phyloP scores from a whole-genome alignment of 192 early-diverging fungal genomes.

The Haplosporangium gracile region DNA sequence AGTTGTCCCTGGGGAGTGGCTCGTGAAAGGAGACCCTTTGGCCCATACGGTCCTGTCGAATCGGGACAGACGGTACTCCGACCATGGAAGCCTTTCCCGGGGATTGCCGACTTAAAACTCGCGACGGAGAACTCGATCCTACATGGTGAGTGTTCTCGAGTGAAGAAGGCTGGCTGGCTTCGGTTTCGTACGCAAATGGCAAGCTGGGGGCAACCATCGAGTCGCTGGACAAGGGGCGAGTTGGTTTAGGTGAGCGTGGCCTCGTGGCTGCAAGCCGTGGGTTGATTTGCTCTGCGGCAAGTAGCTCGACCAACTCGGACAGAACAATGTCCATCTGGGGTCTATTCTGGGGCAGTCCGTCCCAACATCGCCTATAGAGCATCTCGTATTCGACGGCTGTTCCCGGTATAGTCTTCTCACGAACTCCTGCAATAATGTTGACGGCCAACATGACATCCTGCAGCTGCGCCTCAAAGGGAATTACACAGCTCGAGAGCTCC shows the following conservation, averaged over 20 bases:
- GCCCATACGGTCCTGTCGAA: constrained; percentile 37
- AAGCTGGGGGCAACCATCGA: constrained; percentile 44
- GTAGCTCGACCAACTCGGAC: constrained; percentile 43
- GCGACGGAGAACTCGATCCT: constrained; percentile 2
- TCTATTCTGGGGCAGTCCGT: constrained; percentile 49
- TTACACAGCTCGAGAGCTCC: constrained; percentile 58
- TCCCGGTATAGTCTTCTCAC: constrained; percentile 56
- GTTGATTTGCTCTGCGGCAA: constrained; percentile 46
- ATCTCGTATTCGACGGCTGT: constrained; percentile 58
- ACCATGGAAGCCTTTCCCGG: constrained; percentile 34
- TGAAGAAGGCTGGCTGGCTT: constrained; percentile 15
- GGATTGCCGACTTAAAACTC: constrained; percentile 27
- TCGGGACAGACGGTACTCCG: constrained; percentile 31
- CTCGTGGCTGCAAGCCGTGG: constrained; percentile 30
- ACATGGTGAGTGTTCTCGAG: constrained; percentile 36
- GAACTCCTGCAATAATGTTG: constrained; percentile 53
- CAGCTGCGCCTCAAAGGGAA: constrained; percentile 52
- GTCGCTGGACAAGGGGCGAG: constrained; percentile 40
- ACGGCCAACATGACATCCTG: constrained; percentile 62
- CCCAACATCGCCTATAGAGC: constrained; percentile 59
- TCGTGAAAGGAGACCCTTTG: constrained; percentile 36
- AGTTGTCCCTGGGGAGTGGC: constrained; percentile 19
- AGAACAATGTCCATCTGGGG: constrained; percentile 60
- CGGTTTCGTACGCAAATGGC: constrained; percentile 24
- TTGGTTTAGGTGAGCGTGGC: constrained; percentile 33